Conservation (phyloP, 1,284 basidiomycete species). For the Naganishia liquefaciens region DNA sequence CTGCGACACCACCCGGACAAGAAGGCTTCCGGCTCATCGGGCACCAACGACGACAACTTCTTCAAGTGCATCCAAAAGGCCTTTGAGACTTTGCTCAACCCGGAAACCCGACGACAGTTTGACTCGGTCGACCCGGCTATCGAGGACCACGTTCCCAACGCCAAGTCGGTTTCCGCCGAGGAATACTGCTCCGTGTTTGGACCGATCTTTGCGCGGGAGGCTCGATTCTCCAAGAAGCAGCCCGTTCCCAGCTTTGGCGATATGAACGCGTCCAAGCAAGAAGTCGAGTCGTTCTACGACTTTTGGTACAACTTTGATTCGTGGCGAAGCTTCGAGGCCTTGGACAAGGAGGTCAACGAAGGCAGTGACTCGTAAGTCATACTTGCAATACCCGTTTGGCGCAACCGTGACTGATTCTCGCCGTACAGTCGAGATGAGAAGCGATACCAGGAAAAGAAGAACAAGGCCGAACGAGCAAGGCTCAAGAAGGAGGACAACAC, state of each 20-base stretch:
- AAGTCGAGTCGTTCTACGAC: slow-evolving; percentile 93
- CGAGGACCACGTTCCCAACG: slow-evolving; percentile 74
- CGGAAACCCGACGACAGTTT: slow-evolving; percentile 89
- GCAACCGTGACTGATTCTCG: neutral
- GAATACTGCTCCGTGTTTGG: slow-evolving; percentile 59
- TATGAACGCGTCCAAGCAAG: slow-evolving; percentile 71
- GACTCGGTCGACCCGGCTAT: slow-evolving; percentile 91
- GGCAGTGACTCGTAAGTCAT: slow-evolving; percentile 80
- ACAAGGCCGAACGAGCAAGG: slow-evolving; percentile 92
- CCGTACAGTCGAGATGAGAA: slow-evolving; percentile 85
- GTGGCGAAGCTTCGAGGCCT: slow-evolving; percentile 97
- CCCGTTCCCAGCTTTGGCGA: slow-evolving; percentile 84
- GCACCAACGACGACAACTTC: slow-evolving; percentile 92
- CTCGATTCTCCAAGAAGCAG: slow-evolving; percentile 82
- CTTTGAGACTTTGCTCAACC: slow-evolving; percentile 83
- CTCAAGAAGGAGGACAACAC: slow-evolving; percentile 98
- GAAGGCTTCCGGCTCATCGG: slow-evolving; percentile 69
- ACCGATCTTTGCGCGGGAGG: slow-evolving; percentile 86
- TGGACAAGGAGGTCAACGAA: slow-evolving; percentile 98
- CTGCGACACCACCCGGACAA: slow-evolving; percentile 99
- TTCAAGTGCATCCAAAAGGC: slow-evolving; percentile 99
- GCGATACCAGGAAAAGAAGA: slow-evolving; percentile 99
- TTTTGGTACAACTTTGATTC: slow-evolving; percentile 99
- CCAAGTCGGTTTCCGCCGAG: slow-evolving; percentile 63
- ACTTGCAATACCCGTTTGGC: neutral